phyloP scores from a whole-genome alignment of 108 stramenopile genomes.

The Cyclostephanos tholiformis region DNA sequence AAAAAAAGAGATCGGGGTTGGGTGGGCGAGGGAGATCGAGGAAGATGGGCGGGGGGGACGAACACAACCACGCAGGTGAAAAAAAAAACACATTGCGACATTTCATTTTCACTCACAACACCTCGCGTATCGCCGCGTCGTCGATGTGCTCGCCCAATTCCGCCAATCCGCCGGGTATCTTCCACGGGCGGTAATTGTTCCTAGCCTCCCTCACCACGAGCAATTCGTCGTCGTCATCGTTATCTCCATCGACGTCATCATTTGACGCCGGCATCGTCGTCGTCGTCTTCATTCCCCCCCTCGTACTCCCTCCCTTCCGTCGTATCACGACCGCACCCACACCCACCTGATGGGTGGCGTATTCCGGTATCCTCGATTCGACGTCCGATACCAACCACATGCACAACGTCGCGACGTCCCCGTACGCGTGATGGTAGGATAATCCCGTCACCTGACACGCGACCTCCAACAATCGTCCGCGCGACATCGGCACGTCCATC shows the following conservation, averaged over 20 bases:
- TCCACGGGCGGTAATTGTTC: conserved; percentile 82
- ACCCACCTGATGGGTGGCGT: conserved; percentile 75
- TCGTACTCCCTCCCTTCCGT: not conserved
- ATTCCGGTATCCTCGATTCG: conserved; percentile 66
- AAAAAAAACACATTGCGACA: not conserved
- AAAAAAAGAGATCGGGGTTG: too few species aligned
- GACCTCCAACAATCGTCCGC: conserved; percentile 58
- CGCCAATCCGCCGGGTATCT: conserved; percentile 82
- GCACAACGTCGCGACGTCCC: conserved; percentile 54
- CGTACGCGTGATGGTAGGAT: conserved; percentile 66
- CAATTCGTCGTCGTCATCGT: conserved; percentile 51
- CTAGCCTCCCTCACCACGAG: conserved; percentile 76
- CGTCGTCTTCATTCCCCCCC: not conserved
- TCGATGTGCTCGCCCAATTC: conserved; percentile 85
- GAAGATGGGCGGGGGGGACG: too few species aligned
- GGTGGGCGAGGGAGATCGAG: too few species aligned
- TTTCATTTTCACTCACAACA: conserved; percentile 23
- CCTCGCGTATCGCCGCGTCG: conserved; percentile 80
- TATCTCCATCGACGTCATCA: conserved; percentile 3
- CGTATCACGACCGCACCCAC: conserved; percentile 73
- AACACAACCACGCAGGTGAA: too few species aligned
- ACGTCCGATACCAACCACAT: conserved; percentile 57
- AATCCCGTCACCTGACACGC: conserved; percentile 46
- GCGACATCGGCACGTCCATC: conserved; percentile 71
- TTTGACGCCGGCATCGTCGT: too few species aligned